Evolutionary conservation across 75 land plant genomes (phyloP), one percentile per base, ranked within the genome.

Genomic region (Selaginella tamariscina): DNA sequence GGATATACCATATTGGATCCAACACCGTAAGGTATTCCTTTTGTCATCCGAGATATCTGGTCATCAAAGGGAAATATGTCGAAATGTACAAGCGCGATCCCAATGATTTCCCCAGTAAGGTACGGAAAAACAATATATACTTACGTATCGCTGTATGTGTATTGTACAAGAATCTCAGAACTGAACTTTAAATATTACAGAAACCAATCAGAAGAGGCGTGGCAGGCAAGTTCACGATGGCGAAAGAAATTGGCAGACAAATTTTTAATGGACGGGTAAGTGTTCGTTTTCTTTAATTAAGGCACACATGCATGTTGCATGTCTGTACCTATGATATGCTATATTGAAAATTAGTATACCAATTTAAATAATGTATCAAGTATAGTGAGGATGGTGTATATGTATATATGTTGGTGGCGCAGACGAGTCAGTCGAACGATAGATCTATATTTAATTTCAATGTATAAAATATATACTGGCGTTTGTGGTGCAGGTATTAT

Each of bases 1-100:
- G 98, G 95, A 85, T 93, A 27, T 93, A 89, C 69, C 98, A 93
- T 75, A 33, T 93, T 15, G 98, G 98, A 0, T 73, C 68, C 21
- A 84, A 84, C 69, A 75, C 83, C 0, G 60, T 93, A 64, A 95
- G 98, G 1, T 89, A 77, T 64, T 86, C 84, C 66, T 93, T 77
- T 67, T 93, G 95, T 72, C 90, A 79, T 32, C 85, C 88, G 2
- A 77, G 98, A 1, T 93, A 73, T 39, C 77, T 93, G 31, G 69
- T 70, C 55, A 76, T 93, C 60, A 75, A 80, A 49, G 88, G 98
- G 30, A 86, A 77, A 32, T 79, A 80, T 39, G 84, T 89, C 9
- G 71, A 78, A 73, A 89, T 93, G 95, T 93, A 81, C 66, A 89
- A 91, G 75, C 73, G 84, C 22, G 81, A 84, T 73, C 98, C 95